Percentiles rank a stretch among this genome's conserved stretches.
Conservation (phyloP, 2,329 filamentous ascomycete species). For the Phialemonium atrogriseum region DNA sequence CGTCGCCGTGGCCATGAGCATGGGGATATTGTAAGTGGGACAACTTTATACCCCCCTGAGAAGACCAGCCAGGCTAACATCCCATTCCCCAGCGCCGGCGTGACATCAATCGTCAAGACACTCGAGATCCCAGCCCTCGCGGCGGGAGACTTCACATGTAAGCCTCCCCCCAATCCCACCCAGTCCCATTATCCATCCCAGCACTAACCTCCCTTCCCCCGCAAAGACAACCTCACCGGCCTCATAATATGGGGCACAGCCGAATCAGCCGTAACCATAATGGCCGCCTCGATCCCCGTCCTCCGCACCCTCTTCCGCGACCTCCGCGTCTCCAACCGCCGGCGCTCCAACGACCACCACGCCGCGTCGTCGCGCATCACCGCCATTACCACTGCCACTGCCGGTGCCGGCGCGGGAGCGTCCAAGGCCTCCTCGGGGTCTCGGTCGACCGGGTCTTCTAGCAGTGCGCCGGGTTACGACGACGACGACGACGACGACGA, state of each 20-base stretch:
- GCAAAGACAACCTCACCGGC: background rate
- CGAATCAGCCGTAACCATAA: slow-evolving; percentile 13
- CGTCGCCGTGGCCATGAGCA: slow-evolving; percentile 22
- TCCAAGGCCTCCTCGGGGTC: too few species aligned
- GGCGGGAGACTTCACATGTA: slow-evolving; percentile 9
- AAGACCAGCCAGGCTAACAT: background rate
- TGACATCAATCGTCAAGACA: slow-evolving; percentile 9
- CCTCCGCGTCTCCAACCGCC: background rate
- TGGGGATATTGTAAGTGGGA: slow-evolving; percentile 18
- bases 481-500: too few species aligned
- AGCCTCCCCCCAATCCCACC: slow-evolving; percentile 3
- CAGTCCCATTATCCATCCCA: background rate
- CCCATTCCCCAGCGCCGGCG: slow-evolving; percentile 3
- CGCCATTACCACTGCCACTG: too few species aligned
- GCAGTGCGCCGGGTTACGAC: too few species aligned
- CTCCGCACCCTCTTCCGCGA: slow-evolving; percentile 2
- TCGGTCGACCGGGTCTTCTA: too few species aligned
- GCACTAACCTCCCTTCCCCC: background rate
- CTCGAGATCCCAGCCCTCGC: slow-evolving; percentile 8
- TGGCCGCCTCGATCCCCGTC: slow-evolving; percentile 14
- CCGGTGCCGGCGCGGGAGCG: too few species aligned
- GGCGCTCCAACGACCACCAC: too few species aligned
- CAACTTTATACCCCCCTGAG: background rate
- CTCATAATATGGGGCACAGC: slow-evolving; percentile 12
- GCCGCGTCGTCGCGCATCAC: too few species aligned